Evolutionary conservation across 768 basidiomycete genomes (phyloP).

Genomic region (Hypholoma fasciculare): DNA sequence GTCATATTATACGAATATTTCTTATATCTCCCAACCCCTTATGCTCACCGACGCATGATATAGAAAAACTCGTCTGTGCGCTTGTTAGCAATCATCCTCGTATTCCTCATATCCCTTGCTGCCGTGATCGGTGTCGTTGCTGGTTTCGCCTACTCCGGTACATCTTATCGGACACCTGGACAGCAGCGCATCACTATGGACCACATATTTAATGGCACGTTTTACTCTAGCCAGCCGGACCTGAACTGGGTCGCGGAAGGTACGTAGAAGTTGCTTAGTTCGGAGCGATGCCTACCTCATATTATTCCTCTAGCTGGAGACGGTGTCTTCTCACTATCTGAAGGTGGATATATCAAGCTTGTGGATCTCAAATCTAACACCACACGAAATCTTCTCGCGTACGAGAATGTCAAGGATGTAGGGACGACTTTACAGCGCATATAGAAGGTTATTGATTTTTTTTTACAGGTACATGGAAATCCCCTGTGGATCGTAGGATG

Average conservation of each 20-base stretch:
- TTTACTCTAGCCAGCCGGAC: conserved; percentile 41
- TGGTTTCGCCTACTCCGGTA: conserved; percentile 67
- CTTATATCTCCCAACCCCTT: not conserved
- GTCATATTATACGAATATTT: not conserved
- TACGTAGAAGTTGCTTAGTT: conserved; percentile 28
- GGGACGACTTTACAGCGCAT: conserved; percentile 10
- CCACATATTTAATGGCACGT: conserved; percentile 92
- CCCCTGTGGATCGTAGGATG: conserved; percentile 56
- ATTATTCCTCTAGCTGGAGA: conserved; percentile 72
- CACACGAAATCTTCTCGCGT: conserved; percentile 59
- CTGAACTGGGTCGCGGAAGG: conserved; percentile 94
- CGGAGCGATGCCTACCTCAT: not conserved
- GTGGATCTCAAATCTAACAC: conserved; percentile 79
- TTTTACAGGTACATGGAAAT: conserved; percentile 52
- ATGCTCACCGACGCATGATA: not conserved
- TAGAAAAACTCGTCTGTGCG: conserved; percentile 57
- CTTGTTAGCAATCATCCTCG: conserved; percentile 62
- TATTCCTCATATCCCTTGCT: conserved; percentile 58
- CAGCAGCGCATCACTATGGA: conserved; percentile 78
- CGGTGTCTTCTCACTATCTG: conserved; percentile 77
- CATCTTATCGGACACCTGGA: conserved; percentile 52
- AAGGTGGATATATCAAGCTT: conserved; percentile 69
- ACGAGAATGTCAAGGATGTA: conserved; percentile 66
- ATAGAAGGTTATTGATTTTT: conserved; percentile 3
- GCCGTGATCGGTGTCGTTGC: conserved; percentile 76